phyloP scores from a whole-genome alignment of 129 eudicot genomes.

The Flaveria bidentis region DNA sequence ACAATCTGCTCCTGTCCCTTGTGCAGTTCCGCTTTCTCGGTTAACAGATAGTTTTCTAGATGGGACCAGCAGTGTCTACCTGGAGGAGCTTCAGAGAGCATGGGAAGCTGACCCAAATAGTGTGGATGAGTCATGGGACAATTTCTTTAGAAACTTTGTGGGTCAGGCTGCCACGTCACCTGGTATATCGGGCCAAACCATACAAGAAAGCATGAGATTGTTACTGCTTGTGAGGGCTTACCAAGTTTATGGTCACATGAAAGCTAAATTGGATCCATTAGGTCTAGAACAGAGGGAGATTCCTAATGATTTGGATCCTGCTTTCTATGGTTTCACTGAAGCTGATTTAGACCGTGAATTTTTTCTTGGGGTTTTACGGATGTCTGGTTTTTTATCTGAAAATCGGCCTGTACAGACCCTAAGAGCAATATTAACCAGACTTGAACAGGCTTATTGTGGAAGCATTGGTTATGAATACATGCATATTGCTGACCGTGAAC shows the following conservation, averaged over 20 bases:
- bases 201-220: constrained; percentile 89
- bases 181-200: constrained; percentile 91
- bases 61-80: constrained; percentile 89
- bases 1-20: constrained; percentile 73
- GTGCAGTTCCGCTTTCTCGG: constrained; percentile 83
- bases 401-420: constrained; percentile 88
- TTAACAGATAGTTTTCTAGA: constrained; percentile 83
- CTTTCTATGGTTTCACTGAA: constrained; percentile 68
- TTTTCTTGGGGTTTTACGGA: constrained; percentile 79
- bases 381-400: constrained; percentile 86
- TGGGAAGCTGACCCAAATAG: constrained; percentile 94
- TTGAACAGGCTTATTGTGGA: constrained; percentile 94
- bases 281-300: constrained; percentile 63
- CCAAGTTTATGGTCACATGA: constrained; percentile 91
- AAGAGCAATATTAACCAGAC: constrained; percentile 66
- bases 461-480: constrained; percentile 84
- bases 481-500: constrained; percentile 81
- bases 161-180: constrained; percentile 83
- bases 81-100: constrained; percentile 89
- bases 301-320: constrained; percentile 75
- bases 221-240: constrained; percentile 85
- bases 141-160: constrained; percentile 79
- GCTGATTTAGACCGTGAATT: constrained; percentile 88
- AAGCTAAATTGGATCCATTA: constrained; percentile 78
- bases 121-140: constrained; percentile 96